A percentile compares a stretch with the other conserved stretches of the same genome.
phyloP scores from a whole-genome alignment of 106 monocot species.

The Gastrodia elata region DNA sequence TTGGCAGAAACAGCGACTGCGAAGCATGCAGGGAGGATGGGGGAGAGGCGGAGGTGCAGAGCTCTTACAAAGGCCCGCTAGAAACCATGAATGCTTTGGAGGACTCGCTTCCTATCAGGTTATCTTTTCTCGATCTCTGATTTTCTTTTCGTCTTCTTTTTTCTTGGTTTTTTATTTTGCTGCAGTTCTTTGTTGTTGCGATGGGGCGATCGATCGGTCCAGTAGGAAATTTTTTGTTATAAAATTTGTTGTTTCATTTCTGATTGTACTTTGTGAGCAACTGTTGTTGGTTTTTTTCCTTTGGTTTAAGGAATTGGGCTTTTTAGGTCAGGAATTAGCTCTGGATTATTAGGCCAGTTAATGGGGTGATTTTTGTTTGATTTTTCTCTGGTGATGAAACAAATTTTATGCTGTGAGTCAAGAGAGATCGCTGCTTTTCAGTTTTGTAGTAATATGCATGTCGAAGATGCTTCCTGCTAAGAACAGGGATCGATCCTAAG shows the following conservation, averaged over 20 bases:
- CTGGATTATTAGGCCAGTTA: not conserved
- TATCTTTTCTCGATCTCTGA: not conserved
- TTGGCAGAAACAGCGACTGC: conserved; percentile 53
- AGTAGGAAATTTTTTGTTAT: not conserved
- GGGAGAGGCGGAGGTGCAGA: conserved; percentile 60
- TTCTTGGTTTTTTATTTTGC: not conserved
- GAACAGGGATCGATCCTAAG: not conserved
- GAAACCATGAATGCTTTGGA: conserved; percentile 60
- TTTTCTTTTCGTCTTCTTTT: too few relatives aligned
- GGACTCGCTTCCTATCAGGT: conserved; percentile 63
- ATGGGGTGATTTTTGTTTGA: not conserved
- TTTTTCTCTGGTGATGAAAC: not conserved
- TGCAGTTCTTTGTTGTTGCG: not conserved
- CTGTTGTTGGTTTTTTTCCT: not conserved
- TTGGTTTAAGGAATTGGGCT: not conserved
- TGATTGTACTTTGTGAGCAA: not conserved
- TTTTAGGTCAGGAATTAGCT: not conserved
- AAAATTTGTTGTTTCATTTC: not conserved
- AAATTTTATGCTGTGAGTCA: too few relatives aligned
- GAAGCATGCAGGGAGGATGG: conserved; percentile 22
- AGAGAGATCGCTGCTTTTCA: too few relatives aligned
- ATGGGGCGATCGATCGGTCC: too few relatives aligned
- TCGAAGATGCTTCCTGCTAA: not conserved
- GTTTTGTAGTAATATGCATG: not conserved
- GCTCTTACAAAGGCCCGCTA: conserved; percentile 44